Conservation (phyloP, 176 grass and related monocot genomes). For the Musa acuminata region DNA sequence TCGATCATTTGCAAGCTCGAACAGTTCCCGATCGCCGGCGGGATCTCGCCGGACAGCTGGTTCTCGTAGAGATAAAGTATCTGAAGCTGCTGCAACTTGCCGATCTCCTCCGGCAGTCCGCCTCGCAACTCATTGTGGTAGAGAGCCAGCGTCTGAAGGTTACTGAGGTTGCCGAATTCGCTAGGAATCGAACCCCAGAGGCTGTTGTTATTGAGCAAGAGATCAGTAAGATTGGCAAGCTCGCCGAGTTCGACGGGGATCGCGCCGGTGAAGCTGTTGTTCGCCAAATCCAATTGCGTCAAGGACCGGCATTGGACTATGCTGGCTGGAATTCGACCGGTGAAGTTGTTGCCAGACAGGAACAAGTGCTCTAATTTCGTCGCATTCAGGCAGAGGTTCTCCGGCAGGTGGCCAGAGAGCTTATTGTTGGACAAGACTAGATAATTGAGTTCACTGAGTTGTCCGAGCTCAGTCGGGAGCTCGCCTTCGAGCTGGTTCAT, state of each 20-base stretch:
- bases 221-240: conserved; percentile 54
- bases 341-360: conserved; percentile 74
- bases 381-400: conserved; percentile 26
- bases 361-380: conserved; percentile 49
- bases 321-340: conserved; percentile 49
- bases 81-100: conserved; percentile 43
- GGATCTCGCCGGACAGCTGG: conserved; percentile 57
- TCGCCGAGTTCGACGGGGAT: conserved; percentile 47
- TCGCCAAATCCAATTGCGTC: conserved; percentile 71
- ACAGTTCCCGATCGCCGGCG: conserved; percentile 60
- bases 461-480: conserved; percentile 38
- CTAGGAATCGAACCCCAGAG: conserved; percentile 44
- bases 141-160: conserved; percentile 47
- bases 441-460: conserved; percentile 45
- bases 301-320: conserved; percentile 42
- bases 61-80: conserved; percentile 80
- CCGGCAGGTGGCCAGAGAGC: conserved; percentile 40
- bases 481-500: conserved; percentile 54
- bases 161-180: conserved; percentile 52
- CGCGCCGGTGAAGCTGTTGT: conserved; percentile 55
- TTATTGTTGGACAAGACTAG: conserved; percentile 61
- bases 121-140: conserved; percentile 63
- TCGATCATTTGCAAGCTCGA: conserved; percentile 60
- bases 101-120: conserved; percentile 38
- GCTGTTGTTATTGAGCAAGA: conserved; percentile 80